Evolutionary conservation across 202 grass and related monocot genomes (phyloP).

Genomic region (Hordeum pubiflorum): DNA sequence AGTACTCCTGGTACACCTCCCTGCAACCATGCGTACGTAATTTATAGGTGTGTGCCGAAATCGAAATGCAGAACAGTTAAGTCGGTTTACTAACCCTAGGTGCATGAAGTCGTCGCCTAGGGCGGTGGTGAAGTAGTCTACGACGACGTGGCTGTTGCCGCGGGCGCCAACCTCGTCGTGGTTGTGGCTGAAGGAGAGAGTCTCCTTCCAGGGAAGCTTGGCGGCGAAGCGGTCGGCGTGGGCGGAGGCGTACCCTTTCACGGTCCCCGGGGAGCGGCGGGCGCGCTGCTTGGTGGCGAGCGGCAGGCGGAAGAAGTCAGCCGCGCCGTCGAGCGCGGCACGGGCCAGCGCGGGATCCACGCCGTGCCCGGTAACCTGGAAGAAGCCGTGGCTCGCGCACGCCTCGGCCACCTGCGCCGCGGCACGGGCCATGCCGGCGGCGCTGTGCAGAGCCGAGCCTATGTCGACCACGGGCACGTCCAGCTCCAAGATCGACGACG

Average conservation of each 20-base stretch:
- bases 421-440: conserved; percentile 23
- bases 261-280: conserved; percentile 30
- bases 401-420: conserved; percentile 24
- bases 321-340: conserved; percentile 51
- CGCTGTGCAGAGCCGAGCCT: conserved; percentile 21
- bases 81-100: conserved; percentile 40
- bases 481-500: conserved; percentile 27
- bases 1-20: conserved; percentile 48
- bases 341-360: conserved; percentile 25
- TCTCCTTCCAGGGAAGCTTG: conserved; percentile 89
- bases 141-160: background rate
- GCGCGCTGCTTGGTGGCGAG: conserved; percentile 43
- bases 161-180: background rate
- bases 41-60: background rate
- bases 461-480: conserved; percentile 59
- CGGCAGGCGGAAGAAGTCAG: conserved; percentile 56
- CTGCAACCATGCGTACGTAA: conserved; percentile 10
- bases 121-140: conserved; percentile 57
- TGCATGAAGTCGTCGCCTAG: conserved; percentile 47
- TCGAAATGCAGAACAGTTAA: background rate
- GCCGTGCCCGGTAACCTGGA: conserved; percentile 63
- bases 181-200: conserved; percentile 60
- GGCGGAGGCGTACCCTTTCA: conserved; percentile 52
- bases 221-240: conserved; percentile 55
- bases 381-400: conserved; percentile 60